Evolutionary conservation across 2,329 filamentous ascomycete species (phyloP).

Genomic region (Tolypocladium ophioglossoides): DNA sequence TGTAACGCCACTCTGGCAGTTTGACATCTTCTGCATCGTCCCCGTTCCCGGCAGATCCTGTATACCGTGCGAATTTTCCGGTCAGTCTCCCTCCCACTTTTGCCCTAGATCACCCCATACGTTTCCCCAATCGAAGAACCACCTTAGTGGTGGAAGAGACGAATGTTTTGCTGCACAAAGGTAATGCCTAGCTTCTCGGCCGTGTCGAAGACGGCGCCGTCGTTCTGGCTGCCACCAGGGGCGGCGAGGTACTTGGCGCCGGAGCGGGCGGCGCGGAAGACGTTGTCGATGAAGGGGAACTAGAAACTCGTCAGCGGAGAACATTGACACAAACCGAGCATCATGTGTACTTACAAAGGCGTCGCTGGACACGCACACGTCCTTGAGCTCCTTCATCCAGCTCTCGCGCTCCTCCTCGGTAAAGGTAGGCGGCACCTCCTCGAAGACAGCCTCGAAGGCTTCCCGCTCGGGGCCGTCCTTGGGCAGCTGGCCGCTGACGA

Average conservation of each 20-base stretch:
- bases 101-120: not conserved
- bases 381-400: slow-evolving; percentile 73
- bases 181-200: slow-evolving; percentile 86
- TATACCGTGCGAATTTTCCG: not conserved
- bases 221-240: slow-evolving; percentile 82
- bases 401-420: slow-evolving; percentile 72
- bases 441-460: slow-evolving; percentile 81
- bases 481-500: slow-evolving; percentile 84
- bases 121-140: not conserved
- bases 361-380: slow-evolving; percentile 84
- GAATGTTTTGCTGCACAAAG: slow-evolving; percentile 89
- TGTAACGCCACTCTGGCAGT: not conserved
- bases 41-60: not conserved
- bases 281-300: slow-evolving; percentile 98
- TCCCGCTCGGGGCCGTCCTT: slow-evolving; percentile 74
- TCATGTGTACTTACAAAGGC: slow-evolving; percentile 68
- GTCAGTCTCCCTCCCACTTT: not conserved
- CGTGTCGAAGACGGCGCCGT: slow-evolving; percentile 71
- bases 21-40: not conserved
- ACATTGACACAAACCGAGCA: not conserved
- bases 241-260: slow-evolving; percentile 95
- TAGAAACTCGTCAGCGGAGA: slow-evolving; percentile 19
- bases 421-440: slow-evolving; percentile 76
- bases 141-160: slow-evolving; percentile 88
- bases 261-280: slow-evolving; percentile 80